Base-by-base conservation (phyloP, 108 stramenopile genomes). In the Discostella stelligeroides region DNA sequence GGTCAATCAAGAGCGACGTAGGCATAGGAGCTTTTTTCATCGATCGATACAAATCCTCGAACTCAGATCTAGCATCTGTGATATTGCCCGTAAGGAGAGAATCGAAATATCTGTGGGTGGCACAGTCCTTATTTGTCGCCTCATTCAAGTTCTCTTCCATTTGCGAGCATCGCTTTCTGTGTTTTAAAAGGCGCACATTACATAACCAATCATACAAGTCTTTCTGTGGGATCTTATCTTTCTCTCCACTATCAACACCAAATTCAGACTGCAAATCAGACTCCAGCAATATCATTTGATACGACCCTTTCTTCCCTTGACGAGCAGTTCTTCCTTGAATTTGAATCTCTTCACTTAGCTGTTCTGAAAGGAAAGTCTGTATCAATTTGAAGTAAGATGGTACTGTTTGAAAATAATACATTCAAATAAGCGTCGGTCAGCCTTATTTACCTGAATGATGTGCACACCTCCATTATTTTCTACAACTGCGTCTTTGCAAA, bases 261-360 rank as follows among this genome's bases (percentile, higher is more conserved):
- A 87, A 85, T 15, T 80, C 47, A n/a, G 68, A 51, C 64, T 77
- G 72, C 40, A 87, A 73, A 38, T 87, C 86, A 20, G 65, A 41
- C 25, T 85, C 86, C 40, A 83, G 67, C 41, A 87, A 56, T 23
- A 88, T 43, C 59, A 88, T 55, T 42, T 82, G 66, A 53, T 84
- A 88, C 7, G 84, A 67, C 12, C 84, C 87, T 48, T 68, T 27
- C 70, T 85, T 85, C 5, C 87, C 87, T 54, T 88, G 87, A 5
- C 87, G 75, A n/a, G 87, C 84, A 37, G 84, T 85, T 34, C 87
- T 72, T 12, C 87, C 87, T 87, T n/a, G n/a, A n/a, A n/a, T n/a
- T n/a, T n/a, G n/a, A n/a, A n/a, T n/a, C n/a, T n/a, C n/a, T n/a
- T n/a, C 86, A 62, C 82, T 83, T 18, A 58, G 50, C 59, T 83